Evolutionary conservation across 805 yeast species (phyloP).

Genomic region (Candida qinlingensis): DNA sequence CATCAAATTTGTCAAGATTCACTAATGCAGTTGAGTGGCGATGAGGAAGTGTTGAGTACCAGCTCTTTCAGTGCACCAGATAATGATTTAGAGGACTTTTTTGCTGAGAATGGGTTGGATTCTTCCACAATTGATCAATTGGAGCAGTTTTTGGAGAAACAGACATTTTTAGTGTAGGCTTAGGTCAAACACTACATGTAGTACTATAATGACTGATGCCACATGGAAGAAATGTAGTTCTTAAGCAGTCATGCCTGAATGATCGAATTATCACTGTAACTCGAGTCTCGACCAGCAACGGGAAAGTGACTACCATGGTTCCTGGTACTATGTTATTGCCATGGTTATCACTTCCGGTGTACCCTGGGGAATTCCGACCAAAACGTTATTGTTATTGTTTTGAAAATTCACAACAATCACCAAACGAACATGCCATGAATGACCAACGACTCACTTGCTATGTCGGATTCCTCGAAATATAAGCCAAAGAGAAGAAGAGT

Average conservation of each 20-base stretch:
- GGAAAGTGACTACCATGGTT: no score
- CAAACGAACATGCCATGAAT: not conserved
- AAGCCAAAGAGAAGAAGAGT: conserved; percentile 5
- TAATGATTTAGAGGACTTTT: conserved; percentile 3
- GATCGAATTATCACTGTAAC: no score
- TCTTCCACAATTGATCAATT: conserved; percentile 6
- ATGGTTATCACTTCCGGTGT: no score
- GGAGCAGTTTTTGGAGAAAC: conserved; percentile 2
- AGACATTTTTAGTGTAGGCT: not conserved
- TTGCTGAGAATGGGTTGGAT: conserved; percentile 4
- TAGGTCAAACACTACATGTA: no score
- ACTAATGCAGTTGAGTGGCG: not conserved
- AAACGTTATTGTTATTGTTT: no score
- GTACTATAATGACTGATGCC: no score
- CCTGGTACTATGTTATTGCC: no score
- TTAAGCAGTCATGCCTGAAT: no score
- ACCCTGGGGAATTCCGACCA: no score
- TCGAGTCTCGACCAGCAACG: no score
- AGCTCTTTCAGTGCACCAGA: not conserved
- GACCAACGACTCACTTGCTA: no score
- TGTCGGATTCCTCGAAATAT: not conserved
- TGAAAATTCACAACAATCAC: not conserved
- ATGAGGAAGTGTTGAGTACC: not conserved
- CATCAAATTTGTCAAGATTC: not conserved
- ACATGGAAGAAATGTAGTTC: no score